A percentile compares a stretch with the other conserved stretches of the same genome.
Conservation (phyloP, 352 stramenopile species). For the Sclerospora graminicola region DNA sequence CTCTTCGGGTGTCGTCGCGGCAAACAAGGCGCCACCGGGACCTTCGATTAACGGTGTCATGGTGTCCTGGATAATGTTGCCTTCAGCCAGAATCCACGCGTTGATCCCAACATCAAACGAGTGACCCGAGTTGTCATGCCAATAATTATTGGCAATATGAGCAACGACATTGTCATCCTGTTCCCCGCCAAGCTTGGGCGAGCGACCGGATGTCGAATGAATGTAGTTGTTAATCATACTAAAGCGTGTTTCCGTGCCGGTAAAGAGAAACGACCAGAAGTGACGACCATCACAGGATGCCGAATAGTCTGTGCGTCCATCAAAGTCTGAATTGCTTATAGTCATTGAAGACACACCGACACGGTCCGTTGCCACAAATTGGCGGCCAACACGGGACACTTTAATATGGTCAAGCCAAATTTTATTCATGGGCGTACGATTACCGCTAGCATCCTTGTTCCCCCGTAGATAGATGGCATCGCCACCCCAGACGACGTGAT, state of each 20-base stretch:
- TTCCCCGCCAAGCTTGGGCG: conserved; percentile 20
- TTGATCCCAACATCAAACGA: conserved; percentile 10
- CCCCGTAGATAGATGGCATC: conserved; percentile 16
- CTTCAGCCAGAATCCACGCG: conserved; percentile 16
- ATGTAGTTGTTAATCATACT: too few species aligned
- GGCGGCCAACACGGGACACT: conserved; percentile 18
- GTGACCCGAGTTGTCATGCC: conserved; percentile 19
- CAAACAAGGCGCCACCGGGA: too few species aligned
- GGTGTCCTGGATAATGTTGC: too few species aligned
- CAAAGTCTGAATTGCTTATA: conserved; percentile 20
- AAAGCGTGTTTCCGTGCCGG: conserved; percentile 16
- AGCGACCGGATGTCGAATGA: too few species aligned
- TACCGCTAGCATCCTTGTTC: too few species aligned
- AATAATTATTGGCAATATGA: too few species aligned
- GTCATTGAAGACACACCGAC: conserved; percentile 4
- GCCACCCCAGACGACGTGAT: conserved; percentile 3
- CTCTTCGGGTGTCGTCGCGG: too few species aligned
- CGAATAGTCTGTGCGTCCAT: conserved; percentile 2
- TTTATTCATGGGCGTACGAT: conserved; percentile 2
- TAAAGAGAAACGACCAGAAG: conserved; percentile 25
- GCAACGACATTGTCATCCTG: conserved; percentile 7
- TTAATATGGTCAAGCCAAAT: conserved; percentile 29
- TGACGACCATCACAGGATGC: conserved; percentile 17
- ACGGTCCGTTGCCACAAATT: conserved; percentile 23
- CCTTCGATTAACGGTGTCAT: too few species aligned